A percentile compares a stretch with the other conserved stretches of the same genome.
These are phyloP conservation scores for Chamaecyparis obtusa DNA, from an alignment of 75 land plant genomes.

Conservation along the genomic window DNA sequence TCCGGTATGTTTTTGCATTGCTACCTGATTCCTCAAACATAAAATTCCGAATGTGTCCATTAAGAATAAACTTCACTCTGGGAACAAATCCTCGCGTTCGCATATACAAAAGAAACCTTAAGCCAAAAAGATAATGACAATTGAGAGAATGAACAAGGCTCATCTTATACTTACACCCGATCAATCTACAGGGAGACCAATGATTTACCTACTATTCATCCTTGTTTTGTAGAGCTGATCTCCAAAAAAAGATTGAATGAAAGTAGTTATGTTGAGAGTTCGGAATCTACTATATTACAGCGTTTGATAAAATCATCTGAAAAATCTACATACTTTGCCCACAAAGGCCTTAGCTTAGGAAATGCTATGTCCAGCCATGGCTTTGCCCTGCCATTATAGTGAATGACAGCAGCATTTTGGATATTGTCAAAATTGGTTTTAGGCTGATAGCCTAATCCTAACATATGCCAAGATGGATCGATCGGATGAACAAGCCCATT, in stretches of 20 bases:
- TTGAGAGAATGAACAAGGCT: neutral
- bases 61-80: neutral
- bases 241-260: neutral
- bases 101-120: neutral
- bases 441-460: conserved; percentile 66
- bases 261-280: neutral
- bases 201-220: neutral
- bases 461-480: conserved; percentile 69
- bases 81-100: neutral
- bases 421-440: conserved; percentile 31
- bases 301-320: conserved; percentile 59
- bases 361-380: conserved; percentile 86
- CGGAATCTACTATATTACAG: conserved; percentile 40
- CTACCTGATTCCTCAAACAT: neutral
- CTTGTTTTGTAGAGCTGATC: neutral
- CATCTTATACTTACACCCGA: neutral
- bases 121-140: neutral
- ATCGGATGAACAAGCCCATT: conserved; percentile 66
- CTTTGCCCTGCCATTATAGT: conserved; percentile 87
- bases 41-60: neutral
- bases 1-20: no score
- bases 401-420: conserved; percentile 56
- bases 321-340: conserved; percentile 67
- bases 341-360: conserved; percentile 59
- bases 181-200: neutral